Base-by-base conservation (phyloP, 805 yeast genomes). In the Lachancea meyersii region DNA sequence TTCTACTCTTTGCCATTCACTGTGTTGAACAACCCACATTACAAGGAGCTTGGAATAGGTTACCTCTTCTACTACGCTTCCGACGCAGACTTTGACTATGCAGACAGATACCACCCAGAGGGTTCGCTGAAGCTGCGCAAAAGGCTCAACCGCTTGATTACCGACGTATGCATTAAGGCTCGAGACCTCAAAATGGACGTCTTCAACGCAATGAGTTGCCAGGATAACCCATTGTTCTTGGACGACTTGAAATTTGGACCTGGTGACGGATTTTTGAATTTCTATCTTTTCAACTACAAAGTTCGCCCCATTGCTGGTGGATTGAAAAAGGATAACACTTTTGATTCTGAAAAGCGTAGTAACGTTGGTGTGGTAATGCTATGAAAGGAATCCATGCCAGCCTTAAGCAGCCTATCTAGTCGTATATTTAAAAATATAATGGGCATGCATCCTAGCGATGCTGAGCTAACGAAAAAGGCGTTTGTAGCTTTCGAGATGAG, bases 201-300 rank as follows among this genome's bases (percentile, higher is more conserved):
- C 3, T 86, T 91, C 73, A 93, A 93, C 61, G 96, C 97, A 8
- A 71, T 93, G 48, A 79, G 97, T 0, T 73, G 88, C 9, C 95
- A 88, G 67, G 98, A 93, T 59, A 93, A 93, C 62, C 73, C 87
- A 13, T 67, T 84, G 46, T 87, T 93, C 67, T 69, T 93, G 50
- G 82, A 86, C 20, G 80, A 84, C 31, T 73, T 85, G 65, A 86
- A 86, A 60, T 93, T 93, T 61, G 96, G 96, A 26, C 76, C 79
- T 38, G 98, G 98, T 34, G 97, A 91, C 62, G 98, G 98, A 0
- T 76, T 77, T 57, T 73, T 93, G 58, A 85, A 93, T 64, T 93
- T 84, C 64, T 93, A 93, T 60, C 68, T 93, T 50, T 93, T 93
- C 75, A 93, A 93, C 64, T 93, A 88, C 70, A 80, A 73, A 58